These are phyloP conservation scores for Cutaneotrichosporon cutaneum DNA, from an alignment of 1,284 basidiomycete genomes.

Conservation along the genomic window DNA sequence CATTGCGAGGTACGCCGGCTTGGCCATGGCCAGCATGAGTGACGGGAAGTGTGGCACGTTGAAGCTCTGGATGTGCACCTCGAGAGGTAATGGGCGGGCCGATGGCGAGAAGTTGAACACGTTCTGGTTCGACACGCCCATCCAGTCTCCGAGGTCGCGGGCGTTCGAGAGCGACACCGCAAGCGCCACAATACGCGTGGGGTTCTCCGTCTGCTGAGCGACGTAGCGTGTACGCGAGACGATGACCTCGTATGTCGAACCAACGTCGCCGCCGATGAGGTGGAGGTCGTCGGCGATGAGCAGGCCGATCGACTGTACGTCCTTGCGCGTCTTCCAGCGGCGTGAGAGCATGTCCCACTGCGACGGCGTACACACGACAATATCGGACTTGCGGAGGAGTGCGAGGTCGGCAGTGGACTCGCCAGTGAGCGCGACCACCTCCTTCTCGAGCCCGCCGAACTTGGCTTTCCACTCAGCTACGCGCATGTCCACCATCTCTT, in stretches of 20 bases:
- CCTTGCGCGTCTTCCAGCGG: constrained; percentile 90
- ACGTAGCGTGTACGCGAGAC: constrained; percentile 93
- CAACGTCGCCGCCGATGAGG: constrained; percentile 85
- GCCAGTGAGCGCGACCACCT: constrained; percentile 87
- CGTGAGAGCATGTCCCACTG: constrained; percentile 97
- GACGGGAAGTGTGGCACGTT: constrained; percentile 96
- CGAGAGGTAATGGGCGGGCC: constrained; percentile 92
- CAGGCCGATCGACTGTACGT: constrained; percentile 88
- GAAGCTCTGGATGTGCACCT: constrained; percentile 95
- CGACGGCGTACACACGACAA: constrained; percentile 87
- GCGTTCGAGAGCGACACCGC: constrained; percentile 95
- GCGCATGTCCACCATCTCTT: constrained; percentile 91
- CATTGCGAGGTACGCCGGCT: constrained; percentile 93
- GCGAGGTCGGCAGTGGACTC: constrained; percentile 93
- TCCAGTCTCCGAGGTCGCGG: constrained; percentile 95
- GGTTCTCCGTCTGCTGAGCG: constrained; percentile 86
- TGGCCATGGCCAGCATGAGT: constrained; percentile 98
- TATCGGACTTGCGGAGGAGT: constrained; percentile 81
- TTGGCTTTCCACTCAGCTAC: constrained; percentile 86
- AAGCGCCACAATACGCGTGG: constrained; percentile 90
- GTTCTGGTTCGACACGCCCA: constrained; percentile 85
- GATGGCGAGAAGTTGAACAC: constrained; percentile 98
- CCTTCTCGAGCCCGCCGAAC: constrained; percentile 80
- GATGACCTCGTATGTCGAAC: constrained; percentile 93
- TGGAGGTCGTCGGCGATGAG: constrained; percentile 96